Conservation (phyloP, 2,329 filamentous ascomycete species). For the Epichloe baconii region DNA sequence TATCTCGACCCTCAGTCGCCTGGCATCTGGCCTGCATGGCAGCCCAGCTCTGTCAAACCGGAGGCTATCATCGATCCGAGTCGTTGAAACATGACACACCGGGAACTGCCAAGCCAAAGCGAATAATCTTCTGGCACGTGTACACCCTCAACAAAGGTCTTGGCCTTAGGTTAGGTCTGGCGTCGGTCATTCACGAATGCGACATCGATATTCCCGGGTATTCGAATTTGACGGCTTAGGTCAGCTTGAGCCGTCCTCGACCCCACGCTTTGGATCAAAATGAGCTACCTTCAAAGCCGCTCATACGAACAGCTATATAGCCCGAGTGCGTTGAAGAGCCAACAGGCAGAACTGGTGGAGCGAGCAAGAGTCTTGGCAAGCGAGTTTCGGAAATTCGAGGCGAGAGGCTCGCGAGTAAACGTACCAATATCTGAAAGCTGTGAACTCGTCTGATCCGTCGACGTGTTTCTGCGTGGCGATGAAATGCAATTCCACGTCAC, state of each 20-base stretch:
- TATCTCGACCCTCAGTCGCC: slow-evolving; percentile 48
- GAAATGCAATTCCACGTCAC: slow-evolving; percentile 34
- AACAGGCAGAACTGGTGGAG: slow-evolving; percentile 26
- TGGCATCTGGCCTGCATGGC: slow-evolving; percentile 49
- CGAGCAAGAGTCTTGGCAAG: slow-evolving; percentile 26
- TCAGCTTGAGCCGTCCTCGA: slow-evolving; percentile 16
- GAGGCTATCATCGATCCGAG: slow-evolving; percentile 44
- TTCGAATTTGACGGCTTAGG: slow-evolving; percentile 29
- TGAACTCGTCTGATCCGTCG: slow-evolving; percentile 26
- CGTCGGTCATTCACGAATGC: slow-evolving; percentile 44
- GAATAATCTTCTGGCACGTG: slow-evolving; percentile 34
- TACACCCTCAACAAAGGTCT: slow-evolving; percentile 48
- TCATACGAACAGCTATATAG: slow-evolving; percentile 47
- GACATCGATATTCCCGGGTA: slow-evolving; percentile 38
- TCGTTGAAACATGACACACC: slow-evolving; percentile 21
- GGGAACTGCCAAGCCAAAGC: slow-evolving; percentile 22
- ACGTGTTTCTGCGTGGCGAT: slow-evolving; percentile 32
- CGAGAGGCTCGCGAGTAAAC: slow-evolving; percentile 22
- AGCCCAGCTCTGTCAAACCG: slow-evolving; percentile 45
- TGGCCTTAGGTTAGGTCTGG: slow-evolving; percentile 44
- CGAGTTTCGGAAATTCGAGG: slow-evolving; percentile 24
- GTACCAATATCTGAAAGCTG: slow-evolving; percentile 22
- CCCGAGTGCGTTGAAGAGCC: slow-evolving; percentile 28
- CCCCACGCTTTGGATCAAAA: slow-evolving; percentile 40
- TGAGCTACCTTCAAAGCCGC: slow-evolving; percentile 42